Conservation (phyloP, 1,139 yeast genomes). For the Pichia sp. region DNA sequence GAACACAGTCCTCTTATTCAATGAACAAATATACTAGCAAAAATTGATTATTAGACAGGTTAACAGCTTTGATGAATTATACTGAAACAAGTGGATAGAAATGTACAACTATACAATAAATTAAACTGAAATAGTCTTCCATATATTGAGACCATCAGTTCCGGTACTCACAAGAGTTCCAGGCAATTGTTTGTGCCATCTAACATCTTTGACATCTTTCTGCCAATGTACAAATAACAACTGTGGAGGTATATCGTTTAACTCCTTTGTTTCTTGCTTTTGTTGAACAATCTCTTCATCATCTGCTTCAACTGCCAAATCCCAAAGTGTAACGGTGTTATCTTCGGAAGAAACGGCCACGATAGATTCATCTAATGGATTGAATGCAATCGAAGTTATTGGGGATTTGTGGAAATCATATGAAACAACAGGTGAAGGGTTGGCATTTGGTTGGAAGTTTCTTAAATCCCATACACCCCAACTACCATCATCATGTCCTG, state of each 20-base stretch:
- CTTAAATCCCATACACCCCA: constrained; percentile 99
- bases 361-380: constrained; percentile 91
- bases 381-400: constrained; percentile 86
- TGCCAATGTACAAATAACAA: constrained; percentile 97
- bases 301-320: constrained; percentile 92
- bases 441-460: constrained; percentile 53
- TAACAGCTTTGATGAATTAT: background rate
- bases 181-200: constrained; percentile 97
- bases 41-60: too few species aligned
- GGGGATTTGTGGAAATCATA: constrained; percentile 94
- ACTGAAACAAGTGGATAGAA: background rate
- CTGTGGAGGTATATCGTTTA: constrained; percentile 92
- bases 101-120: background rate
- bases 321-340: constrained; percentile 96
- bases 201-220: constrained; percentile 91
- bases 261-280: constrained; percentile 61
- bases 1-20: constrained; percentile 7
- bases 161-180: constrained; percentile 94
- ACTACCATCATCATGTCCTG: constrained; percentile 95
- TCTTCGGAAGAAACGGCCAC: constrained; percentile 95
- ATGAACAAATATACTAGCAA: background rate
- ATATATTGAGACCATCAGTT: constrained; percentile 85
- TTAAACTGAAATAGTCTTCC: constrained; percentile 94
- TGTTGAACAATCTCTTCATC: constrained; percentile 88
- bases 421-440: constrained; percentile 67